Conservation (phyloP, 1,139 yeast species). For the Hansenula lynferdii region DNA sequence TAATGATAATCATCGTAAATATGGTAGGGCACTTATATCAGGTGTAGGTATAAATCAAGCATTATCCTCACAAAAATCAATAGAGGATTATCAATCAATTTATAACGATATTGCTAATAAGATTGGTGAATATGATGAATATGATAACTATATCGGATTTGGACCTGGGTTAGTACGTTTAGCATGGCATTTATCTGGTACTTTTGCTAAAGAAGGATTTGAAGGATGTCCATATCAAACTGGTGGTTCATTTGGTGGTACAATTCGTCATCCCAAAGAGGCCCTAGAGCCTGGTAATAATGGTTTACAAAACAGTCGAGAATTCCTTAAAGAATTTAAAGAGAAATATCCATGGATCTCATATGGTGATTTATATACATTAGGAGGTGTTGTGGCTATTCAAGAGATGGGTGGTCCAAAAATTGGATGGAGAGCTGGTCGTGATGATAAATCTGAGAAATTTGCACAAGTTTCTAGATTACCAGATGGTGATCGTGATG, state of each 20-base stretch:
- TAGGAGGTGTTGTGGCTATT: constrained; percentile 80
- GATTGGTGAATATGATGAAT: constrained; percentile 71
- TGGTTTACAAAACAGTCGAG: constrained; percentile 64
- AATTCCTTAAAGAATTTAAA: constrained; percentile 58
- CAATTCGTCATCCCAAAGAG: constrained; percentile 71
- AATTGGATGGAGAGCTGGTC: constrained; percentile 83
- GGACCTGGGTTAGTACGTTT: constrained; percentile 65
- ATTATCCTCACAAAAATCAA: constrained; percentile 16
- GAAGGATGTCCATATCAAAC: constrained; percentile 22
- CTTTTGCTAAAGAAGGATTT: constrained; percentile 51
- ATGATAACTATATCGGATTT: constrained; percentile 66
- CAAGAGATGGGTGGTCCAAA: constrained; percentile 89
- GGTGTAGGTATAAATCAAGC: constrained; percentile 23
- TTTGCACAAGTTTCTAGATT: constrained; percentile 65
- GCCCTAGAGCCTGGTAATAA: constrained; percentile 66
- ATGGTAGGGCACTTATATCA: constrained; percentile 10
- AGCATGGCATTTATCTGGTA: constrained; percentile 77
- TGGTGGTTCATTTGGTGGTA: constrained; percentile 86
- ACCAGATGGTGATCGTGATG: constrained; percentile 76
- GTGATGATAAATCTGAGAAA: constrained; percentile 46
- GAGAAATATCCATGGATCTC: constrained; percentile 70
- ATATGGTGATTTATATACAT: constrained; percentile 84
- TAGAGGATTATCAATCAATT: constrained; percentile 64
- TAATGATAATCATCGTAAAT: neutral
- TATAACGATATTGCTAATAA: constrained; percentile 78